A percentile compares a stretch with the other conserved stretches of the same genome.
phyloP scores from a whole-genome alignment of 371 early-diverging fungal genomes.

The Mucor plumbeus region DNA sequence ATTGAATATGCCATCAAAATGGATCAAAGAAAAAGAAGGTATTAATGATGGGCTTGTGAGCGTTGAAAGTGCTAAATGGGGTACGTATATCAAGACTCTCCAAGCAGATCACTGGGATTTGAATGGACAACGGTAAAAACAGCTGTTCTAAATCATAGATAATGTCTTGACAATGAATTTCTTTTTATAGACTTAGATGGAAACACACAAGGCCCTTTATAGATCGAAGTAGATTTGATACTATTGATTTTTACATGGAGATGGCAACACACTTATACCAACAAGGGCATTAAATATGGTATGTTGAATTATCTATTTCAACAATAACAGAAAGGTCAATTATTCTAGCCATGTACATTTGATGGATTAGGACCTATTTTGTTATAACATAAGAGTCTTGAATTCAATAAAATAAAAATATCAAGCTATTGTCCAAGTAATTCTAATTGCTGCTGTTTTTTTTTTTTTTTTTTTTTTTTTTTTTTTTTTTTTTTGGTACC shows the following conservation, averaged over 20 bases:
- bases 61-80: constrained; percentile 83
- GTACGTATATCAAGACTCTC: constrained; percentile 80
- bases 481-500: too few species aligned
- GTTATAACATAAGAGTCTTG: too few species aligned
- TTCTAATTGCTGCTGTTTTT: too few species aligned
- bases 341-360: too few species aligned
- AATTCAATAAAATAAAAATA: too few species aligned
- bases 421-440: too few species aligned
- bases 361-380: too few species aligned
- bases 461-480: too few species aligned
- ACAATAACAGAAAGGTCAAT: too few species aligned
- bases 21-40: constrained; percentile 52
- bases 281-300: constrained; percentile 39
- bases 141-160: too few species aligned
- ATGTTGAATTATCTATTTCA: too few species aligned
- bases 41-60: constrained; percentile 92
- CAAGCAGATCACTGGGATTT: constrained; percentile 91
- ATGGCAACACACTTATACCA: constrained; percentile 73
- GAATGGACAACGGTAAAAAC: constrained; percentile 39
- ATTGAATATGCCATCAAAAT: constrained; percentile 65
- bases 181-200: constrained; percentile 29
- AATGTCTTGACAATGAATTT: background rate
- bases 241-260: constrained; percentile 77
- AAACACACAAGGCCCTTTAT: constrained; percentile 26
- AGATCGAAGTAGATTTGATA: constrained; percentile 62